Base-by-base conservation (phyloP, 495 filamentous ascomycete genomes). In the Pseudomonodictys pantanalensis region DNA sequence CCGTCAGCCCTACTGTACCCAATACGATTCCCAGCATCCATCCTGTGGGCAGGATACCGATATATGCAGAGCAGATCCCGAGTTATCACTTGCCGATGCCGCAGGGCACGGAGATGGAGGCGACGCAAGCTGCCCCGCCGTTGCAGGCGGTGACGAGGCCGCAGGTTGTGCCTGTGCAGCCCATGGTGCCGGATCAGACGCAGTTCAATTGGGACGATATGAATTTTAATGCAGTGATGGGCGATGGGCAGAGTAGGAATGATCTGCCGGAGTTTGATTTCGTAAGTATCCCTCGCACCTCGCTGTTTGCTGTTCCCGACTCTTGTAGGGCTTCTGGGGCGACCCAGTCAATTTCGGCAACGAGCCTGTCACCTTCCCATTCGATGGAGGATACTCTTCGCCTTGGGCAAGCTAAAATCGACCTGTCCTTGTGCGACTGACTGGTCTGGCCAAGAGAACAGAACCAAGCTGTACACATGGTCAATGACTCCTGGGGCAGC, bases 211-310 rank as follows among this genome's bases (percentile, higher is more conserved):
- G 58, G 58, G 58, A 61, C 20, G 58, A 61, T 26, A 6, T 65
- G 8, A 59, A 65, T 28, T 46, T 60, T 2, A 65, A 60, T 38
- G 56, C 35, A 43, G 56, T 60, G 20, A 42, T 58, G 1, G 56
- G 50, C 15, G 52, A 60, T 32, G 18, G 44, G 29, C 50, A 54
- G 32, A 29, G 28, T 28, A 55, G 29, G 29, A 26, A 25, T 6
- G 58, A 61, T 7, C 22, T 55, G 1, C 48, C 56, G 1, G 61
- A 59, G 20, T 58, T 64, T 15, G 56, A 65, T 25, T 65, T 41
- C 29, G 62, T 65, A 52, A 44, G 56, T 60, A 1, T 3, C 9
- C 2, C n/a, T 0, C 7, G 41, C 4, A 4, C 38, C 8, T 35
- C 7, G 7, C 32, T 8, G 32, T 15, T 35, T 15, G 15, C 15